Base-by-base conservation (phyloP, 2,329 filamentous ascomycete species). In the Aureobasidium uvarum region DNA sequence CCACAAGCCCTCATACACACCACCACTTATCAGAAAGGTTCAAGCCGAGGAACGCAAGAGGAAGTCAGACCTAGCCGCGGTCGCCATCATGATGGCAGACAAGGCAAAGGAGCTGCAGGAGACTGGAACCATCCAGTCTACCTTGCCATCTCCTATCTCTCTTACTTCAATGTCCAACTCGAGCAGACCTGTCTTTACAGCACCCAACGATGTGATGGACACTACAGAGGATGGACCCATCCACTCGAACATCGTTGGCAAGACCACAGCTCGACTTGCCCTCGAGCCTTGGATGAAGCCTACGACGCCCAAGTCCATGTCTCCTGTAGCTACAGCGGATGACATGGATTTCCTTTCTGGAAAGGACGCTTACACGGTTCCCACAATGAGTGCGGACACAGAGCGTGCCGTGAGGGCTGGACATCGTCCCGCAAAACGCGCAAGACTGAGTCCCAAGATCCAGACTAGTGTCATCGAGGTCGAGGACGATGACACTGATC, bases 201-300 rank as follows among this genome's bases (percentile, higher is more conserved):
- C 36, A 6, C 8, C 36, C 1, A 5, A 41, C 5, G 33, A 54
- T 8, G 20, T 25, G n/a, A 31, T 56, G 13, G 52, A 43, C n/a
- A 25, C 33, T n/a, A 39, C 10, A 18, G 20, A 56, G 13, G 52
- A 43, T 43, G 54, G 54, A 8, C 54, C 54, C 3, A 14, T 58
- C 16, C 38, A 58, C 54, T 58, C 54, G 3, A 39, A 58, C 31
- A 38, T 58, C 16, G 6, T 58, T 43, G 54, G 54, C 23, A 31
- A 43, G 20, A 58, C 38, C 14, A 58, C 54, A 43, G 54, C 54
- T 43, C 54, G 20, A 28, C 20, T 8, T 14, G 20, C 25, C 8
- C 5, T 43, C 18, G 5, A 25, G 5, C 54, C 54, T n/a, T 31
- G 31, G 3, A 28, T 43, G 36, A 31, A 18, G 25, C 23, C 51